A percentile compares a stretch with the other conserved stretches of the same genome.
Evolutionary conservation across 1,284 basidiomycete species (phyloP).

Genomic region (Tilletia caries): DNA sequence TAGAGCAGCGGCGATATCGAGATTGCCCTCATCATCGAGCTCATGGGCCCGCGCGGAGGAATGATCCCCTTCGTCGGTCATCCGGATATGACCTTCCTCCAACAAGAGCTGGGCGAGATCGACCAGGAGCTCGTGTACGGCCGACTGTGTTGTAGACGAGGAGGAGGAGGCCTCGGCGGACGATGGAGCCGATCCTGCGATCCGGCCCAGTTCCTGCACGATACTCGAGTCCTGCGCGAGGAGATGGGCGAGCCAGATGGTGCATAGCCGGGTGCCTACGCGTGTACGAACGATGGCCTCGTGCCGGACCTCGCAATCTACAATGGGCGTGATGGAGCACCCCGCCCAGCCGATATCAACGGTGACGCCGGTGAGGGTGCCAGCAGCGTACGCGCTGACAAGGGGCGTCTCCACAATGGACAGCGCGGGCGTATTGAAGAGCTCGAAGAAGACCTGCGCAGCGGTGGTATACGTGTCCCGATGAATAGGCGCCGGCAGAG

Average conservation of each 20-base stretch:
- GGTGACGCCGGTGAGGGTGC: conserved; percentile 72
- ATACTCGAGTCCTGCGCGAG: conserved; percentile 41
- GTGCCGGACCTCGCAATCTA: conserved; percentile 64
- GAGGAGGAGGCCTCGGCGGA: neutral
- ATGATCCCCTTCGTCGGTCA: conserved; percentile 20
- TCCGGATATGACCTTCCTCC: conserved; percentile 33
- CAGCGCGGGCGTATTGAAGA: conserved; percentile 86
- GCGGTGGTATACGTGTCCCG: conserved; percentile 70
- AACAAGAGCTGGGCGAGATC: conserved; percentile 39
- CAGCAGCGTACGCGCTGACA: conserved; percentile 77
- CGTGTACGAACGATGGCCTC: conserved; percentile 34
- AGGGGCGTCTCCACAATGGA: conserved; percentile 79
- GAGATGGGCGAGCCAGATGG: conserved; percentile 45
- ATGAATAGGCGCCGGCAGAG: conserved; percentile 69
- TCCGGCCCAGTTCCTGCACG: conserved; percentile 28
- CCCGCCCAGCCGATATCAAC: conserved; percentile 76
- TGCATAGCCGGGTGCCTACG: conserved; percentile 44
- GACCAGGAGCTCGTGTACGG: conserved; percentile 23
- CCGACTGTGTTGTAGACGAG: neutral
- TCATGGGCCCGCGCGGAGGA: conserved; percentile 20
- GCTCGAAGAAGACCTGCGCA: conserved; percentile 87
- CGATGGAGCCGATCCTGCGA: neutral
- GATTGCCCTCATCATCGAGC: conserved; percentile 54
- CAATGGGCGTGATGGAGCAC: conserved; percentile 74
- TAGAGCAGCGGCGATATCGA: conserved; percentile 60